A percentile compares a stretch with the other conserved stretches of the same genome.
Evolutionary conservation across 163 green algal genomes (phyloP).

Genomic region (Scenedesmus sp.): DNA sequence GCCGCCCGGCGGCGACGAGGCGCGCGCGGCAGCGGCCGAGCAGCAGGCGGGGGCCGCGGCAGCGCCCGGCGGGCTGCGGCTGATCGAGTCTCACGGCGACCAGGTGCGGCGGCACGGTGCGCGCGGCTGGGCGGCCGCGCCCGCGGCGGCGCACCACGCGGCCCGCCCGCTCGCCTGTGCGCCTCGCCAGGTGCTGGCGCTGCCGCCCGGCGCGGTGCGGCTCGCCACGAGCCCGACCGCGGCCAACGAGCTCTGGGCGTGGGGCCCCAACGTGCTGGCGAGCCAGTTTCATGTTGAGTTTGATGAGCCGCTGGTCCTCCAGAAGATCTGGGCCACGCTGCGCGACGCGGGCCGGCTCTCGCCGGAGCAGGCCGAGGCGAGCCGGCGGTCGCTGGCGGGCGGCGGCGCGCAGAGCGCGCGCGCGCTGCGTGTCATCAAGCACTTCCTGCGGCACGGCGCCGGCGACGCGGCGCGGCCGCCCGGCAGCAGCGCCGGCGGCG

Average conservation of each 20-base stretch:
- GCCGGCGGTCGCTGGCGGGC: slow-evolving; percentile 6
- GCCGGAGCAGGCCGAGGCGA: slow-evolving; percentile 1
- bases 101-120: too few species aligned
- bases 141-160: too few species aligned
- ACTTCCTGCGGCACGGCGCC: slow-evolving; percentile 35
- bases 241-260: slow-evolving; percentile 33
- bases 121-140: too few species aligned
- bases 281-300: slow-evolving; percentile 45
- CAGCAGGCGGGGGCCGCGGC: slow-evolving; percentile 2
- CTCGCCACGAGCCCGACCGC: slow-evolving; percentile 22
- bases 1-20: not conserved
- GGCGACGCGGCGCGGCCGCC: not conserved
- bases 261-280: slow-evolving; percentile 18
- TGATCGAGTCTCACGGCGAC: slow-evolving; percentile 42
- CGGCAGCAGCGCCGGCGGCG: not conserved
- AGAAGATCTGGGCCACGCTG: slow-evolving; percentile 26
- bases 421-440: slow-evolving; percentile 5
- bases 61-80: slow-evolving; percentile 3
- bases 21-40: not conserved
- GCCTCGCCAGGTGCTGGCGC: slow-evolving; percentile 16
- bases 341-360: slow-evolving; percentile 3
- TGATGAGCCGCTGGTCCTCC: slow-evolving; percentile 23
- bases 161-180: too few species aligned
- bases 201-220: slow-evolving; percentile 27
- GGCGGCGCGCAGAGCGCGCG: slow-evolving; percentile 5